Percentiles rank a stretch among this genome's conserved stretches.
These are phyloP conservation scores for Apiotrichum porosum DNA, from an alignment of 1,284 basidiomycete genomes.

Conservation along the genomic window DNA sequence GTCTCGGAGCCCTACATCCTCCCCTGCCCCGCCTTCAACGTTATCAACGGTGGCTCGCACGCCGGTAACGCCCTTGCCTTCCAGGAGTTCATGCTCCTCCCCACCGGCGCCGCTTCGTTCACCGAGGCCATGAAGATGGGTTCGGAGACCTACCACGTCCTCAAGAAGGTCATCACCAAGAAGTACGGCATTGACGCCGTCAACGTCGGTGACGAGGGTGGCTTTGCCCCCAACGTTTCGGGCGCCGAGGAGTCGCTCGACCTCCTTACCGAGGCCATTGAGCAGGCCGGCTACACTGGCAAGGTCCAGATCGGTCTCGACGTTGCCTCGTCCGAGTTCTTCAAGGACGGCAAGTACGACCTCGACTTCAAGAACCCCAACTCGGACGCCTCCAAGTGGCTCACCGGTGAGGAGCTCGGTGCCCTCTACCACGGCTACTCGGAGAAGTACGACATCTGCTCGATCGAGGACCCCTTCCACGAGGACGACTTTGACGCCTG, in stretches of 20 bases:
- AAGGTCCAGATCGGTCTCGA: slow-evolving; percentile 99
- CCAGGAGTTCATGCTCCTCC: slow-evolving; percentile 99
- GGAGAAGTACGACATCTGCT: slow-evolving; percentile 92
- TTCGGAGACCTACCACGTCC: slow-evolving; percentile 94
- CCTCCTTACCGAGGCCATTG: slow-evolving; percentile 90
- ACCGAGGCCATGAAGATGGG: slow-evolving; percentile 98
- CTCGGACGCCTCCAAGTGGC: slow-evolving; percentile 95
- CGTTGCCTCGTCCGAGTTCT: slow-evolving; percentile 99
- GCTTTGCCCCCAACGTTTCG: slow-evolving; percentile 96
- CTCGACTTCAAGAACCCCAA: slow-evolving; percentile 98
- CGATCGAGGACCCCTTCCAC: slow-evolving; percentile 99
- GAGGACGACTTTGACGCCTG: slow-evolving; percentile 99
- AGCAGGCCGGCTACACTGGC: slow-evolving; percentile 95
- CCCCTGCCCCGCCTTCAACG: slow-evolving; percentile 92
- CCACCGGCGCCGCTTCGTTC: slow-evolving; percentile 86
- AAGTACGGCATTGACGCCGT: slow-evolving; percentile 99
- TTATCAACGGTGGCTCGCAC: slow-evolving; percentile 99
- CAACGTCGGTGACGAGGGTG: slow-evolving; percentile 99
- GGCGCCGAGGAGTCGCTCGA: slow-evolving; percentile 97
- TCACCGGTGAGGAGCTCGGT: slow-evolving; percentile 86
- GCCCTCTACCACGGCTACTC: slow-evolving; percentile 83
- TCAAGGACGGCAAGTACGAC: slow-evolving; percentile 99
- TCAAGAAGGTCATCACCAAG: slow-evolving; percentile 98
- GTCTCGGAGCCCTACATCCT: slow-evolving; percentile 89
- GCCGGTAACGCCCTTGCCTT: slow-evolving; percentile 99